Conservation (phyloP, 2,329 filamentous ascomycete genomes). For the Tolypocladium guangdongense region DNA sequence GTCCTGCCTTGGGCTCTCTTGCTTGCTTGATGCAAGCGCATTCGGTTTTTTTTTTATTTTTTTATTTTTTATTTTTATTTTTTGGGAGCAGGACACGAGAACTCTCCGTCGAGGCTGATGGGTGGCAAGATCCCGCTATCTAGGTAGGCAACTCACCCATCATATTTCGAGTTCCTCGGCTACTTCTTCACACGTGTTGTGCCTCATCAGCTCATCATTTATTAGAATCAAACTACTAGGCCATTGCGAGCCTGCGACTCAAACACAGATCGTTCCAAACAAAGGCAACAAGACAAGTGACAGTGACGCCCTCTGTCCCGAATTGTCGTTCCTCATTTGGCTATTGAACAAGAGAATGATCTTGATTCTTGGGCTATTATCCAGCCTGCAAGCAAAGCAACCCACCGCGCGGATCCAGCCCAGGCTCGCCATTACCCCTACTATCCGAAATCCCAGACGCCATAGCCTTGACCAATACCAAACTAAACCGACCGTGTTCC, state of each 20-base stretch:
- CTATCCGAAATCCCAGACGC: not conserved
- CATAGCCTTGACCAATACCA: not conserved
- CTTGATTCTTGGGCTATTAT: not conserved
- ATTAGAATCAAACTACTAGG: not conserved
- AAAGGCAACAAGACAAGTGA: not conserved
- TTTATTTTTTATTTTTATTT: too few relatives aligned
- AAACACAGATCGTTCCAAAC: not conserved
- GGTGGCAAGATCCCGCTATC: too few relatives aligned
- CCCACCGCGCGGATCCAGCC: not conserved
- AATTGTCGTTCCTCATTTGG: not conserved
- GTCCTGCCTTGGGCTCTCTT: too few relatives aligned
- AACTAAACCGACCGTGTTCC: not conserved
- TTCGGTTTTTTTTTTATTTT: too few relatives aligned
- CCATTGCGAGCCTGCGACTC: not conserved
- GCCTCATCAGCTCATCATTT: too few relatives aligned
- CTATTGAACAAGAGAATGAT: not conserved
- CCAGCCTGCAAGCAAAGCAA: not conserved
- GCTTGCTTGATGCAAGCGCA: too few relatives aligned
- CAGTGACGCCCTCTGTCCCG: not conserved
- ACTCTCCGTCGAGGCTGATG: too few relatives aligned
- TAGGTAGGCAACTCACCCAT: too few relatives aligned
- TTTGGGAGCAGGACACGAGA: too few relatives aligned
- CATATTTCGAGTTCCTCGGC: not conserved
- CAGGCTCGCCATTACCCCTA: not conserved
- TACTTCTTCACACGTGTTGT: not conserved